Conservation (phyloP, 495 filamentous ascomycete genomes). For the Lasiosphaeria miniovina region DNA sequence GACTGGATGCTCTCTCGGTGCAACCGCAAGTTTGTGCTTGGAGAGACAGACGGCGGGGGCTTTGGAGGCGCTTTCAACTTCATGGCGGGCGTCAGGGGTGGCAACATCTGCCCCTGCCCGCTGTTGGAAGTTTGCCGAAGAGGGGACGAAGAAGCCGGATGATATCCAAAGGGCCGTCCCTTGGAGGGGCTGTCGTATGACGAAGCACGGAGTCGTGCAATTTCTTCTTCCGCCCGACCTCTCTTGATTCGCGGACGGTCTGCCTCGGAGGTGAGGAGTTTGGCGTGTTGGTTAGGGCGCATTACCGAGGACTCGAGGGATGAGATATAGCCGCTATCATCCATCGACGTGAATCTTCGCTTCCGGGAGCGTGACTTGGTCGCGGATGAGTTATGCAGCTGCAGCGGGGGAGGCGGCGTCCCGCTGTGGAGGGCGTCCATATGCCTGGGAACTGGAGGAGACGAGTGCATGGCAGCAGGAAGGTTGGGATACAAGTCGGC, state of each 20-base stretch:
- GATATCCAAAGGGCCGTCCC: slow-evolving; percentile 49
- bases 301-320: slow-evolving; percentile 93
- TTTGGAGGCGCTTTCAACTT: slow-evolving; percentile 80
- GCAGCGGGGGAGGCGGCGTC: slow-evolving; percentile 70
- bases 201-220: slow-evolving; percentile 86
- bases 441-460: slow-evolving; percentile 75
- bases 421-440: slow-evolving; percentile 57
- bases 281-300: slow-evolving; percentile 58
- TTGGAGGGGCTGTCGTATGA: slow-evolving; percentile 89
- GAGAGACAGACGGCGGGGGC: slow-evolving; percentile 83
- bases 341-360: slow-evolving; percentile 70
- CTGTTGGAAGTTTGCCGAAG: slow-evolving; percentile 49
- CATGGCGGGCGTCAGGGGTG: slow-evolving; percentile 80
- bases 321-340: slow-evolving; percentile 96
- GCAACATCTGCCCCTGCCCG: slow-evolving; percentile 62
- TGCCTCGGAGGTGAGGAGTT: slow-evolving; percentile 68
- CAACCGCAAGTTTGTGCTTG: slow-evolving; percentile 89
- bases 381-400: slow-evolving; percentile 56
- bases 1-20: slow-evolving; percentile 84
- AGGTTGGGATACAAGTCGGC: slow-evolving; percentile 57
- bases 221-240: slow-evolving; percentile 90
- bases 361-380: slow-evolving; percentile 59
- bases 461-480: slow-evolving; percentile 64
- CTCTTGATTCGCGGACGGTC: slow-evolving; percentile 77
- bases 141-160: slow-evolving; percentile 53